These are phyloP conservation scores for Myochromella boudieri DNA, from an alignment of 768 basidiomycete species.

Conservation along the genomic window DNA sequence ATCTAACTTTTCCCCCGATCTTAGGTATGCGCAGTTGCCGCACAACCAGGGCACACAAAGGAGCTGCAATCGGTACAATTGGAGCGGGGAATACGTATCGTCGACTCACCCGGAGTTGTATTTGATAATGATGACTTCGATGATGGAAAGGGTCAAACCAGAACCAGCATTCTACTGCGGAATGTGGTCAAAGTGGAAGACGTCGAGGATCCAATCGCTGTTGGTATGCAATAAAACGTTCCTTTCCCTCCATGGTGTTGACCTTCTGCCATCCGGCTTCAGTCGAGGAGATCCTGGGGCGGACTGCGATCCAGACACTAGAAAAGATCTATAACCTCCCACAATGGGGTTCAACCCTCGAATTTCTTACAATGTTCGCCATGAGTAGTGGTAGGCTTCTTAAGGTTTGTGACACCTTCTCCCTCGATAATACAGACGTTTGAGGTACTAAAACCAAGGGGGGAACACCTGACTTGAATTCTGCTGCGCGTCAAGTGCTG, in stretches of 20 bases:
- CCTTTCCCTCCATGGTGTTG: background rate
- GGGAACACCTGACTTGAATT: slow-evolving; percentile 85
- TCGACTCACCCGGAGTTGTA: slow-evolving; percentile 98
- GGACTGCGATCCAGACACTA: slow-evolving; percentile 70
- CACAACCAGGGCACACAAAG: slow-evolving; percentile 92
- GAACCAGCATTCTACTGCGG: slow-evolving; percentile 70
- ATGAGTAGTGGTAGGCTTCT: slow-evolving; percentile 78
- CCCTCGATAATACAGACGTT: background rate
- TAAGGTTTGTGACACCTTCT: slow-evolving; percentile 51
- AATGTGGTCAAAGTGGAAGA: slow-evolving; percentile 93
- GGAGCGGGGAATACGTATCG: slow-evolving; percentile 87
- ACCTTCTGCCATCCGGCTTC: slow-evolving; percentile 4
- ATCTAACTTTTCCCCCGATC: background rate
- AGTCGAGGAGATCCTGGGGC: slow-evolving; percentile 86
- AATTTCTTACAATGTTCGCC: slow-evolving; percentile 90
- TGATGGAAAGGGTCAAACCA: slow-evolving; percentile 44
- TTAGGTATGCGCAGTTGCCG: slow-evolving; percentile 90
- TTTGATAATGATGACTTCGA: slow-evolving; percentile 69
- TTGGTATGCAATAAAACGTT: slow-evolving; percentile 55
- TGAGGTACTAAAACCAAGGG: slow-evolving; percentile 50
- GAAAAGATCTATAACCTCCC: slow-evolving; percentile 87
- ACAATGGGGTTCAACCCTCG: slow-evolving; percentile 64
- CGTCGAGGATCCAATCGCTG: slow-evolving; percentile 84
- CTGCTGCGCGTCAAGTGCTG: slow-evolving; percentile 79
- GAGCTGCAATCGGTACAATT: slow-evolving; percentile 89